Base-by-base conservation (phyloP, 2,329 filamentous ascomycete species). In the Aspergillus ibericus region DNA sequence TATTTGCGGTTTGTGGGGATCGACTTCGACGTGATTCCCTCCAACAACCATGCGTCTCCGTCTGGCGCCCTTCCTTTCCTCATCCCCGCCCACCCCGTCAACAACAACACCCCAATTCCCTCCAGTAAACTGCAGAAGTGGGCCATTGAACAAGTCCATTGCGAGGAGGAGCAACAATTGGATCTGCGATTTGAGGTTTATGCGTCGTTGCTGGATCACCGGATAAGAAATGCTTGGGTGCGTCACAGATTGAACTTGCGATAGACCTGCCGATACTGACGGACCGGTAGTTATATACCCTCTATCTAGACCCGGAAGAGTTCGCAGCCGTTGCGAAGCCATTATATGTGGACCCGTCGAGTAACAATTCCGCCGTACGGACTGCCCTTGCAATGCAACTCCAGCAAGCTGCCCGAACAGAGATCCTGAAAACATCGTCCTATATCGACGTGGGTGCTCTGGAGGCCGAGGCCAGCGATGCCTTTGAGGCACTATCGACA, bases 11-110 rank as follows among this genome's bases (percentile, higher is more conserved):
- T 97, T 68, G 83, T 87, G 52, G 83, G 83, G 40, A 81, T 96
- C 59, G 77, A 85, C 4, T 89, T 93, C 73, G 80, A 80, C 54
- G 79, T 88, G 53, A 79, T 86, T 6, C 78, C 91, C 4, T 96
- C 92, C 4, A 96, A 86, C 67, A 98, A 98, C 75, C 95, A 98
- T 79, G 92, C 93, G 53, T 96, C 93, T 2, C 93, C 93, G 0
- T 89, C 88, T 20, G 93, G 93, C 58, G 83, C 88, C n/a, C 83
- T 98, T 13, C 95, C 95, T 0, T 98, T 96, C 77, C 83, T 99
- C 44, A 82, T 93, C 8, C 88, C 90, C 9, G 72, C 66, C 13
- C 67, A 79, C 32, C 74, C 77, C 51, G 63, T 74, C 27, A 74
- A 77, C 53, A 70, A 76, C 7, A 70, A 63, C 54, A 69, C 66